phyloP scores from a whole-genome alignment of 352 stramenopile species.

The Phytophthora cryptogea region DNA sequence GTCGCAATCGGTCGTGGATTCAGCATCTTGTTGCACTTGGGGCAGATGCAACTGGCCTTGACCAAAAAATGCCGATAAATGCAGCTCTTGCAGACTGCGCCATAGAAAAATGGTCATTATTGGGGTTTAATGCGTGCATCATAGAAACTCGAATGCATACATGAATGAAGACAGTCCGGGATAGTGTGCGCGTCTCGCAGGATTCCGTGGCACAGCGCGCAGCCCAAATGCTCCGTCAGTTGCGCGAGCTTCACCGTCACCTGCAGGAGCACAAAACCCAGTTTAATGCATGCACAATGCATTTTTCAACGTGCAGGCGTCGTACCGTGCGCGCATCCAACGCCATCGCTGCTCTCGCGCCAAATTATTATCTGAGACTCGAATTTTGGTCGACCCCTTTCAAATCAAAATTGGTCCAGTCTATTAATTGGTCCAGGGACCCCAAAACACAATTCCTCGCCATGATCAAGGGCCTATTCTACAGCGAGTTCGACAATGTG shows the following conservation, averaged over 20 bases:
- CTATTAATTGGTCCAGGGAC: conserved; percentile 1
- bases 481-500: conserved; percentile 93
- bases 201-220: conserved; percentile 66
- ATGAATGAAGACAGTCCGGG: conserved; percentile 83
- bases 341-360: conserved; percentile 25
- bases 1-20: conserved; percentile 60
- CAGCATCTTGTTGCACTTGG: conserved; percentile 62
- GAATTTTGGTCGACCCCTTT: background rate
- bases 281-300: no score
- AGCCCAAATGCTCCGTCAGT: conserved; percentile 71
- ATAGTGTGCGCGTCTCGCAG: conserved; percentile 82
- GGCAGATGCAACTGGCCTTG: conserved; percentile 58
- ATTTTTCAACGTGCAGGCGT: background rate
- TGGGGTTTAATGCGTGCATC: background rate
- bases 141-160: conserved; percentile 29
- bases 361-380: conserved; percentile 21
- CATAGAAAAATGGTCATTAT: background rate
- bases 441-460: background rate
- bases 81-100: conserved; percentile 86
- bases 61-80: conserved; percentile 81
- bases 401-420: conserved; percentile 6
- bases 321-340: conserved; percentile 37
- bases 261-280: conserved; percentile 22
- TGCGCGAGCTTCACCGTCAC: conserved; percentile 53
- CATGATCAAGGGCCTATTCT: conserved; percentile 90